Conservation (phyloP, 805 yeast genomes). For the Kodamaea kaohsiungensis region DNA sequence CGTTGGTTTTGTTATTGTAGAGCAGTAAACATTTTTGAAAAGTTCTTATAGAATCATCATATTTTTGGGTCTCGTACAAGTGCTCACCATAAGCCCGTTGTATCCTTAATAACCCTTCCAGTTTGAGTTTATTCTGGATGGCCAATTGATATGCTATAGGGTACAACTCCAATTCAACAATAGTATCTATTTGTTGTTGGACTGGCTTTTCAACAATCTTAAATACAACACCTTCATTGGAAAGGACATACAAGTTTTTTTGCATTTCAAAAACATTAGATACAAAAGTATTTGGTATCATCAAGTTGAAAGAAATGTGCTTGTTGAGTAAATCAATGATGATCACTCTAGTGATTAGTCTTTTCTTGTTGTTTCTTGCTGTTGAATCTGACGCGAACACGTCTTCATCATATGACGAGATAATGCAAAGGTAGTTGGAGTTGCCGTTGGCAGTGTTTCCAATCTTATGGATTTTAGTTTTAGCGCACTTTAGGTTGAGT, state of each 20-base stretch:
- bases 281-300: constrained; percentile 63
- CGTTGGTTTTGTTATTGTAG: constrained; percentile 18
- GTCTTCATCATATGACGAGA: constrained; percentile 47
- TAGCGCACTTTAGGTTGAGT: constrained; percentile 57
- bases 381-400: constrained; percentile 3
- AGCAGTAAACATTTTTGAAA: constrained; percentile 52
- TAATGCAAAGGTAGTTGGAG: constrained; percentile 55
- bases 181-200: constrained; percentile 65
- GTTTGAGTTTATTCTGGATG: constrained; percentile 28
- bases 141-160: constrained; percentile 75
- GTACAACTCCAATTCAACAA: constrained; percentile 69
- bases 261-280: constrained; percentile 57
- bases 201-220: constrained; percentile 65
- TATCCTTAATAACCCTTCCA: constrained; percentile 29
- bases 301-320: constrained; percentile 65
- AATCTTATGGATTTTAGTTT: constrained; percentile 51
- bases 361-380: constrained; percentile 9
- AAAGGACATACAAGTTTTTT: constrained; percentile 59
- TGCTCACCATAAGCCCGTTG: constrained; percentile 64
- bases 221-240: constrained; percentile 75
- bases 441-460: background rate
- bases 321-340: constrained; percentile 72
- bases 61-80: constrained; percentile 65
- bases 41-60: constrained; percentile 69
- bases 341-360: constrained; percentile 53